Evolutionary conservation across 73 alveolate genomes (phyloP).

Genomic region (Symbiodinium pilosum): DNA sequence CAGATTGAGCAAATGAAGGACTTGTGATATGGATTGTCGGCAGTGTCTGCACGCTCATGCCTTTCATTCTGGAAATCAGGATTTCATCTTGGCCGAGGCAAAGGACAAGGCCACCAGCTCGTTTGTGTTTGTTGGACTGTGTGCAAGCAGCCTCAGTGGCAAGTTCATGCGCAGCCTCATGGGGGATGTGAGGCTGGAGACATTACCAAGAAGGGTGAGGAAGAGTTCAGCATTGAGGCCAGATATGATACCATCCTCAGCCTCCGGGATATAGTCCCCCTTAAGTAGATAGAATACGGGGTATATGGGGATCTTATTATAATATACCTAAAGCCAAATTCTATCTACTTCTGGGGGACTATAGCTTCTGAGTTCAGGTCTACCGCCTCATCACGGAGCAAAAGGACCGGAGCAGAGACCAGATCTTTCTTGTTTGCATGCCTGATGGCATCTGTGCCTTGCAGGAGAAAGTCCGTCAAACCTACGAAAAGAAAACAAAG

Average conservation of each 20-base stretch:
- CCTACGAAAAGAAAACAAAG: constrained; percentile 69
- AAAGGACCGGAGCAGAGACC: constrained; percentile 20
- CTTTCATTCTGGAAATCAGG: background rate
- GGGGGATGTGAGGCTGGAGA: constrained; percentile 29
- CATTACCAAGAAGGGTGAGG: constrained; percentile 81
- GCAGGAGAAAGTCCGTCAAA: constrained; percentile 56
- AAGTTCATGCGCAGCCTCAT: too few species aligned
- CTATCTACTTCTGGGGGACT: too few species aligned
- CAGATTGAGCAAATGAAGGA: constrained; percentile 92
- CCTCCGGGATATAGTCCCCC: too few species aligned
- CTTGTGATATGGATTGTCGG: background rate
- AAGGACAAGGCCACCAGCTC: constrained; percentile 60
- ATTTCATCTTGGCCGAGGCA: constrained; percentile 79
- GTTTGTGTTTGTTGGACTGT: too few species aligned
- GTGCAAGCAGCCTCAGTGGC: too few species aligned
- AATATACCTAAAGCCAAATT: too few species aligned
- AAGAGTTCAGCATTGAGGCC: constrained; percentile 78
- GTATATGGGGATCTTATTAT: too few species aligned
- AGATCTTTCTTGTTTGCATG: background rate
- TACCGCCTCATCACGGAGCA: constrained; percentile 93
- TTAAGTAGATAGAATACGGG: too few species aligned
- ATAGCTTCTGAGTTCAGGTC: constrained; percentile 15
- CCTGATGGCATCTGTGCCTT: background rate
- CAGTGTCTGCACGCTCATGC: background rate
- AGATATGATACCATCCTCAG: background rate